These are phyloP conservation scores for Nowakowskiella sp. DNA, from an alignment of 192 early-diverging fungal genomes.

Conservation along the genomic window DNA sequence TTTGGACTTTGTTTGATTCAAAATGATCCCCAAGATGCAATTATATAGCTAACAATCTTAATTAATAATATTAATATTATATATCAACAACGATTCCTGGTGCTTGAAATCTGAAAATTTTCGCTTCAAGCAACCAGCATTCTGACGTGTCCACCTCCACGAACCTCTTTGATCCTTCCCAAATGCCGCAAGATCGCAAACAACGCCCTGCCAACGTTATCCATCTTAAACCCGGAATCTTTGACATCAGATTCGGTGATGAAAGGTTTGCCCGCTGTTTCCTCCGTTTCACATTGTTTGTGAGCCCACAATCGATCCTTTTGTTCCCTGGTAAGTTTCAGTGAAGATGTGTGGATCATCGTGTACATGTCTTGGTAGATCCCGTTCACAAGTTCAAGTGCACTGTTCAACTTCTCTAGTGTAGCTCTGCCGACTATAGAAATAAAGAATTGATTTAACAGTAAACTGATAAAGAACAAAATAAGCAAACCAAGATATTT, in stretches of 20 bases:
- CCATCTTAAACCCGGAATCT: constrained; percentile 26
- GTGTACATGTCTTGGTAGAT: constrained; percentile 32
- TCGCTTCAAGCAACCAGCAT: too few species aligned
- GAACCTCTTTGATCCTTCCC: constrained; percentile 38
- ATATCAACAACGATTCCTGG: too few species aligned
- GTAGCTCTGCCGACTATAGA: constrained; percentile 26
- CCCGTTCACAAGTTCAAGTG: constrained; percentile 23
- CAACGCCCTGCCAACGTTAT: constrained; percentile 26
- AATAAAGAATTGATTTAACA: background rate
- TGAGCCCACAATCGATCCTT: constrained; percentile 39
- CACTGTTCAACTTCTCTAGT: constrained; percentile 29
- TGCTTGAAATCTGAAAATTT: too few species aligned
- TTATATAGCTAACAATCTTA: too few species aligned
- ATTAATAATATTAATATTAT: too few species aligned
- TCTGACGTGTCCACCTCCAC: constrained; percentile 38
- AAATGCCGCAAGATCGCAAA: constrained; percentile 31
- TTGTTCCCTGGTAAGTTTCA: constrained; percentile 35
- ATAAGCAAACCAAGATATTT: too few species aligned
- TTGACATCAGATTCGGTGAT: constrained; percentile 32
- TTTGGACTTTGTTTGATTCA: too few species aligned
- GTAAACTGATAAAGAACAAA: too few species aligned
- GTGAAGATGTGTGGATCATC: constrained; percentile 23
- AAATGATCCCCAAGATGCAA: too few species aligned
- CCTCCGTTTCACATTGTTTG: constrained; percentile 25
- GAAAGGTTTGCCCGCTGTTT: constrained; percentile 35